phyloP scores from a whole-genome alignment of 2,329 filamentous ascomycete species.

The Akanthomyces uredinophilus region DNA sequence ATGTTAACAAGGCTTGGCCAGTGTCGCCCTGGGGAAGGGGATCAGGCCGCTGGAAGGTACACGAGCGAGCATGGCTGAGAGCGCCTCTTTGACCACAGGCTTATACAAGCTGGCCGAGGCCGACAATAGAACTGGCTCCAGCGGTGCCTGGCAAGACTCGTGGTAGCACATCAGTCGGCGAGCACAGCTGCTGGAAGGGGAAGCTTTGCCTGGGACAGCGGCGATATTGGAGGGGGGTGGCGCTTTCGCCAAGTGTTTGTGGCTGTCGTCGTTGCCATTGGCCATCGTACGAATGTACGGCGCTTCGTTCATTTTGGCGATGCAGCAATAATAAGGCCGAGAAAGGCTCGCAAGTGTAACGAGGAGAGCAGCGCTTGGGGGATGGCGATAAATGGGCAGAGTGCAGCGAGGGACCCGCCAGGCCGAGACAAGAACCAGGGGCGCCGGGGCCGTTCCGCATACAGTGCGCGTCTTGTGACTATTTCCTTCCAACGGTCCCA shows the following conservation, averaged over 20 bases:
- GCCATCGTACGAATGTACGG: not conserved
- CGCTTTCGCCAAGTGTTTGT: not conserved
- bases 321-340: not conserved
- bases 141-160: not conserved
- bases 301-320: not conserved
- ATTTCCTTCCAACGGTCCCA: not conserved
- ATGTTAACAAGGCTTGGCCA: not conserved
- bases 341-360: not conserved
- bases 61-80: not conserved
- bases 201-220: not conserved
- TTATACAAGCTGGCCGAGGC: not conserved
- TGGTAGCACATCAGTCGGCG: not conserved
- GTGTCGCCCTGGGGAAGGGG: not conserved
- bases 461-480: not conserved
- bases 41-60: not conserved
- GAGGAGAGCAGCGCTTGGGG: not conserved
- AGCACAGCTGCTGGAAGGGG: not conserved
- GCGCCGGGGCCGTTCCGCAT: not conserved
- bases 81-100: not conserved
- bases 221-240: not conserved
- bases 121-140: not conserved
- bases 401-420: not conserved
- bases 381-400: slow-evolving; percentile 6
- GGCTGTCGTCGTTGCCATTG: not conserved
- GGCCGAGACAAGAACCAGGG: not conserved